Conservation (phyloP, 257 asterid genomes). For the Forsythia suspensa region DNA sequence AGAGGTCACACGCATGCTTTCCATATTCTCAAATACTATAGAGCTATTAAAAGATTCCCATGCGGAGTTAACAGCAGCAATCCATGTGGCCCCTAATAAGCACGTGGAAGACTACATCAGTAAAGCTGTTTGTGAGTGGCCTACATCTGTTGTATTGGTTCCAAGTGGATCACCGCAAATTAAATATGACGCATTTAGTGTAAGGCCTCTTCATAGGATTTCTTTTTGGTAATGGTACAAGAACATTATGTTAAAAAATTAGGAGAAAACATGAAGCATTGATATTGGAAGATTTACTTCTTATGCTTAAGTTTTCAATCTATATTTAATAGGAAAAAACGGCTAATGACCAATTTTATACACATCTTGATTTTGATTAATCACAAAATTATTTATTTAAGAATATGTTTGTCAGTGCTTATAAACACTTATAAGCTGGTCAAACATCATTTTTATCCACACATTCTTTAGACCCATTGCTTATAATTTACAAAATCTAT, state of each 20-base stretch:
- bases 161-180: constrained; percentile 59
- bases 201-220: constrained; percentile 36
- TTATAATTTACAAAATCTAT: no score
- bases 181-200: constrained; percentile 73
- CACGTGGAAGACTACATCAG: constrained; percentile 62
- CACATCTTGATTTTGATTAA: not conserved
- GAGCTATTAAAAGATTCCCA: constrained; percentile 45
- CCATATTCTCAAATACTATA: constrained; percentile 65
- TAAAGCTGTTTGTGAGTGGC: constrained; percentile 53
- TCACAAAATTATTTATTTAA: not conserved
- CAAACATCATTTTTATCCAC: no score
- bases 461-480: no score
- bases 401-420: no score
- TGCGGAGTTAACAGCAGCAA: constrained; percentile 50
- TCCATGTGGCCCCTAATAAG: constrained; percentile 87
- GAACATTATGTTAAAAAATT: not conserved
- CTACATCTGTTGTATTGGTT: constrained; percentile 57
- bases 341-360: not conserved
- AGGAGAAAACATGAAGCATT: not conserved
- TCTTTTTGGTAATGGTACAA: constrained; percentile 3
- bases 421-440: no score
- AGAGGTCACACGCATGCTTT: constrained; percentile 87
- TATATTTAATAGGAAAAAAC: not conserved
- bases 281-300: not conserved
- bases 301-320: not conserved